A percentile compares a stretch with the other conserved stretches of the same genome.
Conservation (phyloP, 306 rosid genomes). For the Lathyrus tuberosus region DNA sequence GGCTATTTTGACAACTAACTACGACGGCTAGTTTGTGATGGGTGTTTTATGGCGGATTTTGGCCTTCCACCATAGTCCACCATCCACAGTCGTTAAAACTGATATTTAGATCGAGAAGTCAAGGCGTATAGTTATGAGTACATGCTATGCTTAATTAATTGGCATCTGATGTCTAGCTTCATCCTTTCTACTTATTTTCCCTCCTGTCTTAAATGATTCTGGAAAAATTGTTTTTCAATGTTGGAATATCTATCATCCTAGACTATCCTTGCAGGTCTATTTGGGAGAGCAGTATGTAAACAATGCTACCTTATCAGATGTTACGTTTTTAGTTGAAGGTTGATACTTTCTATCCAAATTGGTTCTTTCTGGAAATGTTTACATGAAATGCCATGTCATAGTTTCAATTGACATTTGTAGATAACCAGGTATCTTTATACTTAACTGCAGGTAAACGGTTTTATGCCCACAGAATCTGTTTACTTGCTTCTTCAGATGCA, state of each 20-base stretch:
- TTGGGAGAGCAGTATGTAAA: slow-evolving; percentile 93
- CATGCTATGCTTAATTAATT: slow-evolving; percentile 14
- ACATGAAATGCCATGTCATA: slow-evolving; percentile 10
- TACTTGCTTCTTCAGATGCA: slow-evolving; percentile 95
- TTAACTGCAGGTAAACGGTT: slow-evolving; percentile 74
- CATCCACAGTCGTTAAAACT: neutral
- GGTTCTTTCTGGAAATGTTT: slow-evolving; percentile 14
- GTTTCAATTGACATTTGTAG: slow-evolving; percentile 26
- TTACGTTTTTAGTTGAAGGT: slow-evolving; percentile 97
- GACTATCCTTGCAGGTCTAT: slow-evolving; percentile 73
- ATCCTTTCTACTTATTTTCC: slow-evolving; percentile 15
- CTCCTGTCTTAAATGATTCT: neutral
- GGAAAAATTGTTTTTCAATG: neutral
- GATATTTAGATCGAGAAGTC: slow-evolving; percentile 10
- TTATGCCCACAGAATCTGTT: slow-evolving; percentile 90
- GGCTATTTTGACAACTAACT: neutral
- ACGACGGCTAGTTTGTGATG: neutral
- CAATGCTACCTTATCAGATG: slow-evolving; percentile 82
- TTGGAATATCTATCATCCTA: slow-evolving; percentile 35
- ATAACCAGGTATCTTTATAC: slow-evolving; percentile 36
- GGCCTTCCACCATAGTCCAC: neutral
- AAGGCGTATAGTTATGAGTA: neutral
- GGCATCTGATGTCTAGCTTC: slow-evolving; percentile 4
- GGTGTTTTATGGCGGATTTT: neutral
- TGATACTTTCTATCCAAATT: slow-evolving; percentile 30